Base-by-base conservation (phyloP, 352 stramenopile species). In the Phytopythium oedochilum region DNA sequence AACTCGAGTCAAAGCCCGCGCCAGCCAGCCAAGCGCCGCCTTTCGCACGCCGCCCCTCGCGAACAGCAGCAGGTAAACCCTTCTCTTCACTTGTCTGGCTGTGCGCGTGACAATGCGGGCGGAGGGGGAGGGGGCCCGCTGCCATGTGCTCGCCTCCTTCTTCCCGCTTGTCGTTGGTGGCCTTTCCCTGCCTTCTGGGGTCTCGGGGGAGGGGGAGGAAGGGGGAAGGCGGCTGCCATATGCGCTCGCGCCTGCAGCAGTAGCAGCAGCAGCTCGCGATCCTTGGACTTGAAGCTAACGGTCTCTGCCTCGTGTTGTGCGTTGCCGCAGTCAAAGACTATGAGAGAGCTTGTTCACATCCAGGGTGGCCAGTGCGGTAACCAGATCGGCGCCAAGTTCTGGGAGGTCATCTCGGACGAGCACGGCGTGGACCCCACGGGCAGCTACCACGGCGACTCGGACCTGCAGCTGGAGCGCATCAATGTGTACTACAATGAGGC, bases 401-500 rank as follows among this genome's bases (percentile, higher is more conserved):
- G 96, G 96, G 92, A 98, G 69, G 89, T 98, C 39, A 98, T 98
- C 74, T 97, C 92, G 32, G 83, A 97, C 57, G 96, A 99, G 72
- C 96, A 99, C 70, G 96, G 94, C 48, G 93, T 98, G 60, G 81
- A 96, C 69, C 78, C 83, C 18, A 94, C 82, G 36, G 96, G 96
- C 69, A 83, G 67, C 55, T 98, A 98, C 80, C 76, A 96, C 67
- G 96, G 96, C 51, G 96, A 99, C 84, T 98, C 96, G 42, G 89
- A 98, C 62, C 66, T 98, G 39, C 97, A 99, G 79, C 82, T 99
- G 46, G 87, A 98, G 69, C 91, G 97, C 68, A 98, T 99, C 79
- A 98, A 98, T 64, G 97, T 99, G 53, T 99, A 99, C 86, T 99
- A 98, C 89, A 99, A 99, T 67, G 97, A 99, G 82, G 97, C 94